These are phyloP conservation scores for Fomitopsis betulina DNA, from an alignment of 1,284 basidiomycete genomes.

Conservation along the genomic window DNA sequence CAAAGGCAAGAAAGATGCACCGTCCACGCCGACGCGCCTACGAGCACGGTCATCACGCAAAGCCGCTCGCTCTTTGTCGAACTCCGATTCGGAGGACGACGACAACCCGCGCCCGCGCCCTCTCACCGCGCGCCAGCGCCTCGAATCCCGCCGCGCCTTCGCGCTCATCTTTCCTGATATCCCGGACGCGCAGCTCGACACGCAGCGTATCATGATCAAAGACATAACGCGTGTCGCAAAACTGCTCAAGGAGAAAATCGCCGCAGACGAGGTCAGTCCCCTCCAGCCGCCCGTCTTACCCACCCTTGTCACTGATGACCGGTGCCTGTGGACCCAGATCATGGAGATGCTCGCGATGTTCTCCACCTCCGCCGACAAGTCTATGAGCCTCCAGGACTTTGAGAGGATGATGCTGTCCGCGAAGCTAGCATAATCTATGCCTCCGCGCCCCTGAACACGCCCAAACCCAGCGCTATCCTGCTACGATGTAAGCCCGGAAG, in stretches of 20 bases:
- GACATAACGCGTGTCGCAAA: constrained; percentile 56
- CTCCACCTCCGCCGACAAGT: constrained; percentile 61
- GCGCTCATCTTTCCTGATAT: constrained; percentile 62
- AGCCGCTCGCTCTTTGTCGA: constrained; percentile 4
- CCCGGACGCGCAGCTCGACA: constrained; percentile 36
- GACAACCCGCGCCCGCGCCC: constrained; percentile 6
- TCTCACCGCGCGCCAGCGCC: constrained; percentile 48
- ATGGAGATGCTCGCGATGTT: constrained; percentile 72
- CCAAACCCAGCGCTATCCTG: no score
- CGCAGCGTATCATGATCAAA: constrained; percentile 53
- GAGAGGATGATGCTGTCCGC: constrained; percentile 65
- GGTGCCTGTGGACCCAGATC: constrained; percentile 38
- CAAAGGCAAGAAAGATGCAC: constrained; percentile 10
- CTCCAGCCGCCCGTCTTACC: not conserved
- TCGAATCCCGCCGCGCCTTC: constrained; percentile 54
- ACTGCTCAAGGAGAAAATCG: constrained; percentile 63
- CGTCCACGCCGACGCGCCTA: constrained; percentile 13
- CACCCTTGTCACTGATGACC: not conserved
- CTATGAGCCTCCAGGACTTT: constrained; percentile 65
- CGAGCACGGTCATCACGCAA: constrained; percentile 4
- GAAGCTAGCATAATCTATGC: constrained; percentile 30
- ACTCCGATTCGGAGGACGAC: constrained; percentile 6
- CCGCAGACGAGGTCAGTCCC: constrained; percentile 59
- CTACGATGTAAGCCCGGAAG: no score
- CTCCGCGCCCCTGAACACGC: no score